Conservation (phyloP, 495 filamentous ascomycete species). For the Podospora sp. region DNA sequence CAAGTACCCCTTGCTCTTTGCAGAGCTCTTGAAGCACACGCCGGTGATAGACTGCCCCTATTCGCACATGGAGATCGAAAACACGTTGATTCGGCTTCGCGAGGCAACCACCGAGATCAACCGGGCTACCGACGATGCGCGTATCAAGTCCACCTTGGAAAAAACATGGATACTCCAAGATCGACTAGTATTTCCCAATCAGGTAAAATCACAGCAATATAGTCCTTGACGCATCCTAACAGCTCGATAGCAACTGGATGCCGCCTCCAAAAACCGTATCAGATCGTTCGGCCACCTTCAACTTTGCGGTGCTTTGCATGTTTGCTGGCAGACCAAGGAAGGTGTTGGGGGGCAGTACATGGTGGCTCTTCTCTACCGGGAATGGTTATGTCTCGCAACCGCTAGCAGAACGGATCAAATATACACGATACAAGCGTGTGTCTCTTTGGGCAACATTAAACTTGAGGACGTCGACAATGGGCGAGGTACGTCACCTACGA, state of each 20-base stretch:
- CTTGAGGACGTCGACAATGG: constrained; percentile 81
- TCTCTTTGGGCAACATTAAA: constrained; percentile 68
- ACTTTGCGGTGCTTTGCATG: constrained; percentile 84
- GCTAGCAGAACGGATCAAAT: constrained; percentile 59
- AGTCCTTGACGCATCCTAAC: constrained; percentile 18
- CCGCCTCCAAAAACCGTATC: constrained; percentile 58
- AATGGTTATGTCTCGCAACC: constrained; percentile 77
- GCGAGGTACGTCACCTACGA: constrained; percentile 59
- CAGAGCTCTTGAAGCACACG: constrained; percentile 78
- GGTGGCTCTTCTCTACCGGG: constrained; percentile 82
- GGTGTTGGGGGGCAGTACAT: constrained; percentile 76
- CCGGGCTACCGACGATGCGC: constrained; percentile 65
- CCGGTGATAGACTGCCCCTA: constrained; percentile 81
- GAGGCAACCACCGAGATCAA: constrained; percentile 77
- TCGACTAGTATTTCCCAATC: constrained; percentile 69
- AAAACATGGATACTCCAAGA: constrained; percentile 80
- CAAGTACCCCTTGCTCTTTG: constrained; percentile 87
- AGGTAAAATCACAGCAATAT: constrained; percentile 46
- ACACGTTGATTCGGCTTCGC: constrained; percentile 69
- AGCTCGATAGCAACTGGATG: constrained; percentile 41
- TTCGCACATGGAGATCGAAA: constrained; percentile 76
- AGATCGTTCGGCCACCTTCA: constrained; percentile 78
- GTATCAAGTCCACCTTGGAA: constrained; percentile 61
- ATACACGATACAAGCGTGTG: constrained; percentile 74
- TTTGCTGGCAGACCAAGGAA: constrained; percentile 73